Evolutionary conservation across 2,329 filamentous ascomycete species (phyloP), one percentile per base, ranked within the genome.

Genomic region (Pezicula radicicola): DNA sequence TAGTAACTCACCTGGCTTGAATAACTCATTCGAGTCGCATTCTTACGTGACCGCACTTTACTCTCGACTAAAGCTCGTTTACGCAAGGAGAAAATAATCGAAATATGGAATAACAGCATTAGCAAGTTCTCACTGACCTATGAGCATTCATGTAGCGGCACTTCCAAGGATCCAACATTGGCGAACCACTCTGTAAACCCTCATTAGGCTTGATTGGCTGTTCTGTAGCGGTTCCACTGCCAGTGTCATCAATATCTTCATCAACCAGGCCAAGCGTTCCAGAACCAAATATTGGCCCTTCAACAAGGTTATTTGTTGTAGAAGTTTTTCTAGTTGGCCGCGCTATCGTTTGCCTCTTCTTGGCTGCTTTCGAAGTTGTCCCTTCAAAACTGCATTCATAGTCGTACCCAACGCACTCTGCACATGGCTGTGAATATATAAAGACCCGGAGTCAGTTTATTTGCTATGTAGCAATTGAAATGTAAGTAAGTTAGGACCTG

Each of bases 351-450:
- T 46, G 44, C 18, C n/a, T 10, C 8, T 15, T 35, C 15, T 16
- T 30, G 15, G 25, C 44, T 2, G 44, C n/a, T n/a, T 15, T 16
- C 25, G 46, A 28, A 40, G 41, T 25, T 4, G 25, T 44, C 45
- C 42, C 55, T 19, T 41, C 49, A 39, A 51, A 62, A 33, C 40
- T 50, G 37, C 60, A 62, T 15, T 50, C 41, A 36, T 55, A 53
- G 1, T 50, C 52, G 12, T 59, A 50, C 5, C 51, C 49, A 25
- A 41, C 19, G 39, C 58, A 62, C 39, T 58, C 53, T 13, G 49
- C 49, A 46, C 60, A 63, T 16, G 60, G 60, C 27, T 61, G 49
- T 13, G 48, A 33, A 33, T 3, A 13, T 10, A 10, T 6, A 13
- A 13, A 33, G 12, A 13, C 2, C 30, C 30, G 12, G 30, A 33